A percentile compares a stretch with the other conserved stretches of the same genome.
These are phyloP conservation scores for Lycium ferocissimum DNA, from an alignment of 257 asterid genomes.

Conservation along the genomic window DNA sequence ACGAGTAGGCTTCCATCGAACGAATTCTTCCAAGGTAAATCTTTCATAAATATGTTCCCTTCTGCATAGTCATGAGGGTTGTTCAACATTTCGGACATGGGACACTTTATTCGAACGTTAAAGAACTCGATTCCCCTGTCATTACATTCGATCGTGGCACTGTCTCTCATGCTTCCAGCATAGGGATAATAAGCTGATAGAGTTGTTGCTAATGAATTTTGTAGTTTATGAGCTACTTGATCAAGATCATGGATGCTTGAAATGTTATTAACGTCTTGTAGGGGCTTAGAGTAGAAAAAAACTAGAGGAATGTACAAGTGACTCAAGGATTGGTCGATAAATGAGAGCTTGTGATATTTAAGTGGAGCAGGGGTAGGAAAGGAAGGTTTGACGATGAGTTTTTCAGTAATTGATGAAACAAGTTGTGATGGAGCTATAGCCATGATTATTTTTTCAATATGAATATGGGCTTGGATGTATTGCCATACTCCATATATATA, in stretches of 20 bases:
- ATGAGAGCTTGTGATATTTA: slow-evolving; percentile 16
- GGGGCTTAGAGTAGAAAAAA: slow-evolving; percentile 27
- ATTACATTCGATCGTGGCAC: slow-evolving; percentile 8
- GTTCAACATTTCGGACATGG: not conserved
- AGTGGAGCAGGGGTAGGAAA: slow-evolving; percentile 10
- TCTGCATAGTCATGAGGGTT: slow-evolving; percentile 27
- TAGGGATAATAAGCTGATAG: slow-evolving; percentile 20
- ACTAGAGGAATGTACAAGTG: slow-evolving; percentile 28
- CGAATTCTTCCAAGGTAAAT: slow-evolving; percentile 22
- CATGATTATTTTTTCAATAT: slow-evolving; percentile 10
- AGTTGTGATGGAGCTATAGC: slow-evolving; percentile 20
- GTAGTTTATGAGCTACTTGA: slow-evolving; percentile 1
- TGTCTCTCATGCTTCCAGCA: slow-evolving; percentile 25
- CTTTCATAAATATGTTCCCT: slow-evolving; percentile 9
- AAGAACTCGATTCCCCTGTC: slow-evolving; percentile 1
- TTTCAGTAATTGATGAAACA: slow-evolving; percentile 26
- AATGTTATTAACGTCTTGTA: not conserved
- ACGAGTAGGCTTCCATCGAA: slow-evolving; percentile 11
- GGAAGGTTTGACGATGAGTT: not conserved
- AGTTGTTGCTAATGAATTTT: slow-evolving; percentile 19
- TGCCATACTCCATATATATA: not conserved
- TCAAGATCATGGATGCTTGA: not conserved
- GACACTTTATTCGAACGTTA: not conserved
- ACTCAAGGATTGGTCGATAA: slow-evolving; percentile 24
- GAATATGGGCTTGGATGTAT: not conserved